These are phyloP conservation scores for Cardiospermum halicacabum DNA, from an alignment of 345 rosid genomes.

Conservation along the genomic window DNA sequence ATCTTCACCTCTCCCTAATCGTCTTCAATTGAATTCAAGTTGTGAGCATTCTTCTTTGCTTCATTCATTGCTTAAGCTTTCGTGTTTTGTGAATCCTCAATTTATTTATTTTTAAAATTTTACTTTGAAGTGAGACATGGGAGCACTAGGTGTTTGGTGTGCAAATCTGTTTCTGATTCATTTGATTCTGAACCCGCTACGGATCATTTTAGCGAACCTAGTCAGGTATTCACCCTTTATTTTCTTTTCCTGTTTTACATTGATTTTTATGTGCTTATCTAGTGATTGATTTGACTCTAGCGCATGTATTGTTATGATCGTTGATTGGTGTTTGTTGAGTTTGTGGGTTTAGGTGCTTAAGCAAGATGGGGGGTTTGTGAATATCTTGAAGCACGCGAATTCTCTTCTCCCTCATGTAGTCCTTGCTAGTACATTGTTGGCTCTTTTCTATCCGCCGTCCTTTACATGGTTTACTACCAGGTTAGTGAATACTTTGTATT, in stretches of 20 bases:
- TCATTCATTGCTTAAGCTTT: neutral
- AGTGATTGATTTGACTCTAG: neutral
- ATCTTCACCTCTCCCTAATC: constrained; percentile 5
- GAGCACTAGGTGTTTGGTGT: constrained; percentile 31
- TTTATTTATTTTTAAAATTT: neutral
- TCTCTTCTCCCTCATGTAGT: constrained; percentile 81
- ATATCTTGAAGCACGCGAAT: constrained; percentile 68
- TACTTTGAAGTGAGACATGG: constrained; percentile 19
- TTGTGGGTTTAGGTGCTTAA: constrained; percentile 29
- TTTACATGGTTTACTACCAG: constrained; percentile 95
- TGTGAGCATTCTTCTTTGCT: constrained; percentile 26
- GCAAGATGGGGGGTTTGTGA: constrained; percentile 34
- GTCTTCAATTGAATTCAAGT: constrained; percentile 18
- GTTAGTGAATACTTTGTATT: constrained; percentile 24
- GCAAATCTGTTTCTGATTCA: constrained; percentile 41
- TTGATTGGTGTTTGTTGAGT: constrained; percentile 5
- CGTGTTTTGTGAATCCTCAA: neutral
- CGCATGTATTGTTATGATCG: neutral
- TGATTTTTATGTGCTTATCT: neutral
- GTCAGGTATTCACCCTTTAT: constrained; percentile 37
- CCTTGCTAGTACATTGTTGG: constrained; percentile 79
- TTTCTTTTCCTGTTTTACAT: neutral
- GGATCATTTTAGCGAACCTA: constrained; percentile 26
- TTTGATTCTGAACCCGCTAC: constrained; percentile 23
- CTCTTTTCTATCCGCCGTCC: constrained; percentile 88